Percentiles rank a stretch among this genome's conserved stretches.
These are phyloP conservation scores for Serendipita indica DNA, from an alignment of 768 basidiomycete species.

Conservation along the genomic window DNA sequence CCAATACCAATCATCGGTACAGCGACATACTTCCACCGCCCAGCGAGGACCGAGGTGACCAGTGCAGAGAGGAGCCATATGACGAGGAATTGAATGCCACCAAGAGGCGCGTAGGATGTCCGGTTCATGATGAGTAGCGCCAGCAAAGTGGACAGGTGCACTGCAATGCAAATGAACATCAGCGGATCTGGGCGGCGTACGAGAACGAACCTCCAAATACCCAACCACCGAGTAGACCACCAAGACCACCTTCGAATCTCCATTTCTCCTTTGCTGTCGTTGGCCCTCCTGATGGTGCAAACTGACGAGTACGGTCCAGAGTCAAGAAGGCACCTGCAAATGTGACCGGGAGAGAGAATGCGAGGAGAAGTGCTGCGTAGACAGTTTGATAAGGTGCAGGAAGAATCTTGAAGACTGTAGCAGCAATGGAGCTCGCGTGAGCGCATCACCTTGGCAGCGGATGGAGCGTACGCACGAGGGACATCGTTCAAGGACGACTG, in stretches of 20 bases:
- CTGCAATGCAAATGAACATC: too few relatives aligned
- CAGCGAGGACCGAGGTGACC: conserved; percentile 35
- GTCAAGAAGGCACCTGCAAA: conserved; percentile 61
- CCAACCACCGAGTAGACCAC: conserved; percentile 44
- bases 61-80: conserved; percentile 42
- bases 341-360: conserved; percentile 39
- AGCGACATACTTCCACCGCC: conserved; percentile 40
- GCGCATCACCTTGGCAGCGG: background rate
- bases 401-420: conserved; percentile 11
- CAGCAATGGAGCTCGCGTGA: background rate
- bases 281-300: conserved; percentile 26
- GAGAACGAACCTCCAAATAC: conserved; percentile 39
- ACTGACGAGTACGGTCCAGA: conserved; percentile 51
- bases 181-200: background rate
- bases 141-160: conserved; percentile 47
- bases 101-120: conserved; percentile 31
- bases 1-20: conserved; percentile 33
- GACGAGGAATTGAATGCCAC: conserved; percentile 38
- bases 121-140: conserved; percentile 40
- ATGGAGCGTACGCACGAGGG: background rate
- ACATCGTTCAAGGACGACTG: background rate
- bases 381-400: conserved; percentile 32
- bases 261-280: conserved; percentile 20
- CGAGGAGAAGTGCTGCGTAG: conserved; percentile 46
- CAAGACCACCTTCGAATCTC: conserved; percentile 45